Evolutionary conservation across 1,284 basidiomycete species (phyloP), one percentile per base, ranked within the genome.

Genomic region (Sanghuangporus weigelae): DNA sequence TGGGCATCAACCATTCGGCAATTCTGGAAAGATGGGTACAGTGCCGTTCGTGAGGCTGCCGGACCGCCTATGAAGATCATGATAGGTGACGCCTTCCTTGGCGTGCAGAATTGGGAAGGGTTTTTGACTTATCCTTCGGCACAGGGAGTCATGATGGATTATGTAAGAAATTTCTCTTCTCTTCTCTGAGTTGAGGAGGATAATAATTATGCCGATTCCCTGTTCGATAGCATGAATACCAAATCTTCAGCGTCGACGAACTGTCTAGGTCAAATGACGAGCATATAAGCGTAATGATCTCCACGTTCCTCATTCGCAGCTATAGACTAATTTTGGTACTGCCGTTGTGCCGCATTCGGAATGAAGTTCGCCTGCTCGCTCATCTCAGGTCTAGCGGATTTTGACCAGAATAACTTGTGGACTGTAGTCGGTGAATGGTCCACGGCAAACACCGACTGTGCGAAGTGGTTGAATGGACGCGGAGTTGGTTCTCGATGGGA

Each of bases 341-440:
- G n/a, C 36, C 44, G 7, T 46, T 46, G 12, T 46, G 44, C 16
- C 16, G 21, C 44, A 42, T 40, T n/a, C 53, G 10, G 12, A 10
- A n/a, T 58, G 21, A 39, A 83, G 80, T 80, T 77, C 56, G 77
- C 80, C 0, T 84, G 82, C 68, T 73, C 73, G 38, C 75, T 78
- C 64, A 75, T 74, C 16, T 68, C 75, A 59, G 73, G 69, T 46
- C 71, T 82, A 38, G 67, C 69, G 14, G 68, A 69, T 35, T 87
- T 77, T 69, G 77, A 81, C 7, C 68, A 76, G 12, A 74, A 74
- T 16, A 86, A 85, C 69, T 74, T 88, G 19, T 86, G 82, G 81
- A 85, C 85, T 2, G 74, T 87, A 36, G 79, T 87, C 39, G 89
- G 89, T 59, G 90, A 92, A 78, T 93, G 90, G 90, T 88, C 87